Evolutionary conservation across 129 eudicot species (phyloP).

Genomic region (Pseudognaphalium luteoalbum): DNA sequence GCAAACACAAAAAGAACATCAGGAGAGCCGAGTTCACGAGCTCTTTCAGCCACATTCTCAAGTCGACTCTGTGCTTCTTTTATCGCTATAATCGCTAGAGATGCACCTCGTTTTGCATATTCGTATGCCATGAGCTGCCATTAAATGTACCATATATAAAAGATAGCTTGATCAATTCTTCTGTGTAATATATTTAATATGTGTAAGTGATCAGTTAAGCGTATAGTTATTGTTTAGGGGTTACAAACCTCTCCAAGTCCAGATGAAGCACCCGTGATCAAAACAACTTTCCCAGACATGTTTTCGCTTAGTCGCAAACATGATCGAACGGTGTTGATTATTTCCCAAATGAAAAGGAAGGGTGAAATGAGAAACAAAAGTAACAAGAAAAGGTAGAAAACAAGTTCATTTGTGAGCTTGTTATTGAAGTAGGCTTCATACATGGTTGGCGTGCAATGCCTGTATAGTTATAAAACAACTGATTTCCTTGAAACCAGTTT

Average conservation of each 20-base stretch:
- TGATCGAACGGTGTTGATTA: conserved; percentile 21
- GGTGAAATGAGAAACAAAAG: conserved; percentile 28
- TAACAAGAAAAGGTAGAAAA: conserved; percentile 18
- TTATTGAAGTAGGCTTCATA: conserved; percentile 34
- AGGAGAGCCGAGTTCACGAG: conserved; percentile 47
- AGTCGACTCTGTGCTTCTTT: conserved; percentile 37
- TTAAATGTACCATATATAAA: background rate
- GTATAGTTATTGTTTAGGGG: conserved; percentile 5
- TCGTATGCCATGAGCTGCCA: conserved; percentile 45
- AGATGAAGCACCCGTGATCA: conserved; percentile 58
- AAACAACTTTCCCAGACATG: conserved; percentile 43
- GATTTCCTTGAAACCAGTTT: background rate
- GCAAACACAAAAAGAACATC: conserved; percentile 41
- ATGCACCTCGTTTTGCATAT: conserved; percentile 47
- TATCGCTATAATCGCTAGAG: conserved; percentile 35
- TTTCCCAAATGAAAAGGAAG: conserved; percentile 26
- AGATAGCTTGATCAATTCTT: too few relatives aligned
- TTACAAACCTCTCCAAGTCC: conserved; percentile 17
- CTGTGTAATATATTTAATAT: too few relatives aligned
- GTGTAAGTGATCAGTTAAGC: background rate
- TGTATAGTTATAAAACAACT: too few relatives aligned
- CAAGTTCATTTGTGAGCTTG: conserved; percentile 32
- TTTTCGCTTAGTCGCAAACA: conserved; percentile 27
- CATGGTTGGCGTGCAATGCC: conserved; percentile 7
- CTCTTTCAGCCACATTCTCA: conserved; percentile 37